Base-by-base conservation (phyloP, 257 asterid species). In the Capsicum chinense region DNA sequence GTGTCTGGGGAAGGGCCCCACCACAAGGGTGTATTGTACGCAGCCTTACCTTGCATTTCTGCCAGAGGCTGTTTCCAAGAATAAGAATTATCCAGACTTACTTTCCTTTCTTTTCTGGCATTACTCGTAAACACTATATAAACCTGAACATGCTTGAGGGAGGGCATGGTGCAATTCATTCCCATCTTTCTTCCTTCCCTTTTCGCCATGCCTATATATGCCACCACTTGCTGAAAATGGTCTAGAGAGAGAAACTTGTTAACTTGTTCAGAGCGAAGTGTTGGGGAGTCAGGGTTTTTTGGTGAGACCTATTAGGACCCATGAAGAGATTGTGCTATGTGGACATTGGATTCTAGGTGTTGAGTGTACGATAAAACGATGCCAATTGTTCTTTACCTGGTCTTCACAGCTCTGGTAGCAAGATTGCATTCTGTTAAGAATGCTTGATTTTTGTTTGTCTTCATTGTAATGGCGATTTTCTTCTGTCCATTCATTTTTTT, bases 231-330 rank as follows among this genome's bases (percentile, higher is more conserved):
- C 44, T 26, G 17, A 26, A 21, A 9, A 26, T 64, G 71, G 71
- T 64, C 71, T 66, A 66, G 47, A 33, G 71, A 12, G 44, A 66
- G 71, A 66, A 66, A 63, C 69, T 63, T 62, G n/a, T 13, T 64
- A 64, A 64, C 71, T 64, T 66, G 71, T 66, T 66, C 71, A 33
- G 47, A 66, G 26, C 71, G 33, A 66, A 66, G 71, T 66, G 13
- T 66, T 1, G 71, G 33, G 7, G n/a, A 12, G 47, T 66, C 71
- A 2, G 47, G 71, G 44, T 2, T 66, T 66, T 39, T 12, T 66
- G 71, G n/a, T 26, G 71, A 66, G n/a, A 66, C 47, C 71, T 66
- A 66, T 33, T 13, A 63, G 42, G 69, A 63, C 47, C 71, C 71
- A 3, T 66, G 71, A 66, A 66, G 71, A 66, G 71, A 66, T 33